Evolutionary conservation across 345 rosid species (phyloP).

Genomic region (Triadica sebifera): DNA sequence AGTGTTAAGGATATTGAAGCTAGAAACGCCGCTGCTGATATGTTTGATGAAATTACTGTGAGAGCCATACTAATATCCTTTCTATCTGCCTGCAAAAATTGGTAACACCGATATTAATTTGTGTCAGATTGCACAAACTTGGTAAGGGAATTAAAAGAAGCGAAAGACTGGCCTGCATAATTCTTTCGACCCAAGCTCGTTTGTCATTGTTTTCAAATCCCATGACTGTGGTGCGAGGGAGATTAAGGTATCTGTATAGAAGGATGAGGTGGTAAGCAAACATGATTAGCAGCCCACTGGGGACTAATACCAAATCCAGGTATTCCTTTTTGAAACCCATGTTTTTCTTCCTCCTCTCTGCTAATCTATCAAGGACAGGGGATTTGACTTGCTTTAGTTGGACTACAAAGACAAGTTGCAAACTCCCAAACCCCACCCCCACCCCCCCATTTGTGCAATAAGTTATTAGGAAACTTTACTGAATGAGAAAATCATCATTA

Average conservation of each 20-base stretch:
- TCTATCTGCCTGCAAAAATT: conserved; percentile 36
- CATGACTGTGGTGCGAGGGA: conserved; percentile 56
- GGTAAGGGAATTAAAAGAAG: neutral
- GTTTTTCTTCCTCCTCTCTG: conserved; percentile 7
- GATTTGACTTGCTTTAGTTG: conserved; percentile 21
- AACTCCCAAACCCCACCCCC: too few species aligned
- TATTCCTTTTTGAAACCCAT: conserved; percentile 49
- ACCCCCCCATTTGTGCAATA: conserved; percentile 26
- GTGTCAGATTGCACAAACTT: neutral
- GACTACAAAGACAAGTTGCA: conserved; percentile 27
- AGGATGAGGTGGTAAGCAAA: too few species aligned
- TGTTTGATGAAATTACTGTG: conserved; percentile 48
- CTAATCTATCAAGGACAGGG: neutral
- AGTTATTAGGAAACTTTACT: neutral
- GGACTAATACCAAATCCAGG: conserved; percentile 71
- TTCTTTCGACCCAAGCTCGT: conserved; percentile 72
- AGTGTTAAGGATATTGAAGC: conserved; percentile 59
- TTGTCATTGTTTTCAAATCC: conserved; percentile 70
- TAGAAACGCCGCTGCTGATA: conserved; percentile 58
- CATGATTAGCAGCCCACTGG: conserved; percentile 51
- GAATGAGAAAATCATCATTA: too few species aligned
- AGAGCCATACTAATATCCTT: conserved; percentile 34
- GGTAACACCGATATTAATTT: neutral
- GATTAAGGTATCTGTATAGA: too few species aligned
- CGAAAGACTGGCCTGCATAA: conserved; percentile 48